Evolutionary conservation across 768 basidiomycete genomes (phyloP).

Genomic region (Rhodotorula paludigena): DNA sequence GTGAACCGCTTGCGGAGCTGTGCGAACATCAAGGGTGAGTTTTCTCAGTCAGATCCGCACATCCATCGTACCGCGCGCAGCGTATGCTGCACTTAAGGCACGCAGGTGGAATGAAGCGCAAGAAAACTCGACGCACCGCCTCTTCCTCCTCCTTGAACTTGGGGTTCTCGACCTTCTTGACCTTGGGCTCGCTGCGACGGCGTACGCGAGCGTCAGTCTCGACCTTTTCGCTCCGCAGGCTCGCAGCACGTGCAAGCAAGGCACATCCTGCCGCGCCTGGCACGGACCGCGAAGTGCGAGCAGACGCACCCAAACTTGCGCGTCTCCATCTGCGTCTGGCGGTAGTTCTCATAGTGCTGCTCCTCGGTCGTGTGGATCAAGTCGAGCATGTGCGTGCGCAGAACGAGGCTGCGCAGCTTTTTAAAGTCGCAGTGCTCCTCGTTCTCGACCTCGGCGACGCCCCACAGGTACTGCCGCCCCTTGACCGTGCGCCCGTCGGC

Average conservation of each 20-base stretch:
- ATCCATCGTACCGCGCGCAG: no score
- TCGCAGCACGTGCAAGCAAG: background rate
- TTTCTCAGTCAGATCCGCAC: background rate
- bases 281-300: background rate
- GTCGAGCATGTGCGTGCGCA: slow-evolving; percentile 98
- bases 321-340: slow-evolving; percentile 98
- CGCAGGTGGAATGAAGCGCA: background rate
- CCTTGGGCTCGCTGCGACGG: slow-evolving; percentile 75
- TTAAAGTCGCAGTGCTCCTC: slow-evolving; percentile 99
- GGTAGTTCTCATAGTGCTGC: slow-evolving; percentile 93
- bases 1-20: slow-evolving; percentile 89
- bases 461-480: slow-evolving; percentile 98
- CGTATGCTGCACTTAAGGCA: background rate
- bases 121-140: slow-evolving; percentile 46
- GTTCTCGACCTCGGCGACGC: slow-evolving; percentile 99
- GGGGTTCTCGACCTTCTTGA: slow-evolving; percentile 97
- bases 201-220: no score
- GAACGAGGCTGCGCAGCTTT: slow-evolving; percentile 88
- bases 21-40: no score
- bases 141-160: slow-evolving; percentile 99
- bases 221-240: no score
- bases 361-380: slow-evolving; percentile 95
- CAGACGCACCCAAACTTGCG: slow-evolving; percentile 72
- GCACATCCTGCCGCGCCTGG: background rate
- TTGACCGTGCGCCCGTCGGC: slow-evolving; percentile 87